phyloP scores from a whole-genome alignment of 169 alveolate genomes.

The Blepharisma undulans region DNA sequence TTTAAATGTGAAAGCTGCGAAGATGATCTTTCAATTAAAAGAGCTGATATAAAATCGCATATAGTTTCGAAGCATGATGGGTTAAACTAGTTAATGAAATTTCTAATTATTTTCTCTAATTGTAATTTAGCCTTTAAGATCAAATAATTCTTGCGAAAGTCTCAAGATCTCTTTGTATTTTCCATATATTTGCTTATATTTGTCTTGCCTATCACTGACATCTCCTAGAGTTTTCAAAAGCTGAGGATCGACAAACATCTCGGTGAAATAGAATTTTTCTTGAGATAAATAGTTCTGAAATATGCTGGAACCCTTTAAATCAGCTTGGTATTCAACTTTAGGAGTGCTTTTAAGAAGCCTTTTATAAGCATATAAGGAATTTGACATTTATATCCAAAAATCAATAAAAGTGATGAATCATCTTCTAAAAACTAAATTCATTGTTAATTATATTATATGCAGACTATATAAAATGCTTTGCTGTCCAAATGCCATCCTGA shows the following conservation, averaged over 20 bases:
- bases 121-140: neutral
- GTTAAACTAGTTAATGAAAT: neutral
- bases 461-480: too few relatives aligned
- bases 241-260: neutral
- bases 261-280: neutral
- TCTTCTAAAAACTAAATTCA: too few relatives aligned
- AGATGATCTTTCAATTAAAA: neutral
- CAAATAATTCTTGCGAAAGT: neutral
- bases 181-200: neutral
- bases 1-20: constrained; percentile 1
- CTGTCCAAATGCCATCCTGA: neutral
- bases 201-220: neutral
- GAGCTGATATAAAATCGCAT: neutral
- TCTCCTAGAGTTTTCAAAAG: neutral
- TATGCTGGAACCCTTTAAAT: neutral
- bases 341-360: neutral
- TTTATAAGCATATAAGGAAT: neutral
- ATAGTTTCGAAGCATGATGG: neutral
- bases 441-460: too few relatives aligned
- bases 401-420: too few relatives aligned
- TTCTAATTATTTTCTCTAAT: too few relatives aligned
- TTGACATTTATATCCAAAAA: neutral
- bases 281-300: neutral
- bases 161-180: too few relatives aligned
- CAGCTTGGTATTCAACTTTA: neutral